Evolutionary conservation across 164 flowering plant species (phyloP), one percentile per base, ranked within the genome.

Genomic region (Aristolochia californica): DNA sequence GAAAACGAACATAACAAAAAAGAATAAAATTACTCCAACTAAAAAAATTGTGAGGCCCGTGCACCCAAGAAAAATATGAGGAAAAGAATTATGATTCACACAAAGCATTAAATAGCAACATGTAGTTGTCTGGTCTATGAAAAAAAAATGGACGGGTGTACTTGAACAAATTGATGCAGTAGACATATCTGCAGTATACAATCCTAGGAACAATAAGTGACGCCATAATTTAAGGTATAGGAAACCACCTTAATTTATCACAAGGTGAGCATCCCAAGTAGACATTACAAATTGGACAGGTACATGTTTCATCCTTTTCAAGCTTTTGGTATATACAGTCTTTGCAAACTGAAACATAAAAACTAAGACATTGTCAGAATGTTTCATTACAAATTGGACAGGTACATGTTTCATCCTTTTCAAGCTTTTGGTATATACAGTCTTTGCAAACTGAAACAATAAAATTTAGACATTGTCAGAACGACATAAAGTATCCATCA

Each of bases 311-410:
- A 25, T 62, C 62, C 1, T 67, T 62, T 25, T 61, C 62, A 43
- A 67, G 24, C 48, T 51, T 67, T 47, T 67, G 62, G 52, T 67
- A 30, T 50, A 67, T 67, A 22, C 70, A 67, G 24, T 67, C 58
- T 56, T 57, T 61, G 66, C 70, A 67, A 61, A 67, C 70, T 67
- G 58, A 44, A 26, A 48, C 48, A 24, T 34, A 58, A 34, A 34
- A 4, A 34, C 40, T 0, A 34, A 34, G 7, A 34, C 40, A 34
- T 34, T 2, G 40, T 34, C 10, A 34, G 40, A 28, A 34, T 34
- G n/a, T n/a, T n/a, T n/a, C 55, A 24, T 62, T 51, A 17, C 70
- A 67, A 48, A 67, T 45, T 3, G 70, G 70, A 18, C 70, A 67
- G 51, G 60, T 49, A 51, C 52, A 49, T 51, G 66, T 44, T 44